Evolutionary conservation across 2,329 filamentous ascomycete species (phyloP).

Genomic region (Tolypocladium sp.): DNA sequence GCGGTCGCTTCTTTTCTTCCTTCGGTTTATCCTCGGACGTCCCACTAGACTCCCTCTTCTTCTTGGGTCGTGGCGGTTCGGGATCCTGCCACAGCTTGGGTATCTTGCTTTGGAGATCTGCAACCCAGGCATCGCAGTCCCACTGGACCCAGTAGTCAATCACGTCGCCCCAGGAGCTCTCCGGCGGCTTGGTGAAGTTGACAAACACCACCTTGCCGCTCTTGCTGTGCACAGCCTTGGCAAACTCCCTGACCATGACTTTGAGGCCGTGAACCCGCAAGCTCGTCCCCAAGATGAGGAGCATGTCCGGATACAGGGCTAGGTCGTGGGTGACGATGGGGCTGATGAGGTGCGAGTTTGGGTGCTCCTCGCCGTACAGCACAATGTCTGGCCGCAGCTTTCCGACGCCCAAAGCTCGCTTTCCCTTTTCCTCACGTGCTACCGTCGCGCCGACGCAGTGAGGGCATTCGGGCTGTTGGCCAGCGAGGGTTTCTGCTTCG

Average conservation of each 20-base stretch:
- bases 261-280: constrained; percentile 64
- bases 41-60: constrained; percentile 21
- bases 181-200: constrained; percentile 62
- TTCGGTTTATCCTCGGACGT: constrained; percentile 13
- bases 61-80: constrained; percentile 32
- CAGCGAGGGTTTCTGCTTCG: constrained; percentile 48
- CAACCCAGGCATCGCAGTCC: constrained; percentile 68
- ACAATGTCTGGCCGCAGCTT: constrained; percentile 65
- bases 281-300: constrained; percentile 64
- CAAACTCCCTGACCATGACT: constrained; percentile 61
- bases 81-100: constrained; percentile 50
- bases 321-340: constrained; percentile 61
- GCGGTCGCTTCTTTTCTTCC: constrained; percentile 20
- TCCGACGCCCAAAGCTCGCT: constrained; percentile 57
- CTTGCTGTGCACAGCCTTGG: constrained; percentile 58
- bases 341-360: constrained; percentile 57
- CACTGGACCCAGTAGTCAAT: constrained; percentile 68
- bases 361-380: constrained; percentile 66
- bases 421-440: constrained; percentile 54
- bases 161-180: constrained; percentile 63
- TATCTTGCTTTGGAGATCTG: constrained; percentile 49
- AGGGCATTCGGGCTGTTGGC: constrained; percentile 58
- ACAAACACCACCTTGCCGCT: constrained; percentile 64
- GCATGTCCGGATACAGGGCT: constrained; percentile 52
- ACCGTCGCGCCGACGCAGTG: constrained; percentile 54